Evolutionary conservation across 2,329 filamentous ascomycete genomes (phyloP), one percentile per base, ranked within the genome.

Genomic region (Aspergillus vadensis): DNA sequence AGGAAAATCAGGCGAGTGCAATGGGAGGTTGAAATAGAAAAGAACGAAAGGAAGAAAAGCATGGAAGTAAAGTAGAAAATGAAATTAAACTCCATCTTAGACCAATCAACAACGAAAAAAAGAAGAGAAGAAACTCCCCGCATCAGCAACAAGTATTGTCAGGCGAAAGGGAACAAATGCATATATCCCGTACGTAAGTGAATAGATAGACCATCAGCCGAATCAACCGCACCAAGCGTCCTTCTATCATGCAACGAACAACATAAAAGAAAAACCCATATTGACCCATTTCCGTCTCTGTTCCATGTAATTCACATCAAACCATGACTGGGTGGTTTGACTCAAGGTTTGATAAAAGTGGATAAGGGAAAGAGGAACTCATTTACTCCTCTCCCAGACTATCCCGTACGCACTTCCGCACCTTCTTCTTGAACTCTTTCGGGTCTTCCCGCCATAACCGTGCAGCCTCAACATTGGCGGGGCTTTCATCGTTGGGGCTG

Each of bases 391-490:
- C 89, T 27, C 92, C 92, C 69, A 93, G 77, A 73, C 91, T 96
- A 76, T 91, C 90, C 68, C 91, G 81, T 1, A 96, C 92, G 71
- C 90, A 92, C 73, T 86, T 87, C 71, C 92, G 82, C 61, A 92
- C 93, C 63, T 85, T 82, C 77, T 85, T 89, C 77, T 91, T 86
- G 73, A 97, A 99, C 54, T 93, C 91, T 62, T 82, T 82, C 58
- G 82, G 80, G 71, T 97, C 91, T 71, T 95, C 91, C 55, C 95
- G 86, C 85, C 95, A 90, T 80, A 97, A 79, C 62, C 90, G 86
- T 10, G 94, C 95, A 3, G 95, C 95, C 80, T 98, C 94, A 27
- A 97, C 87, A 74, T 99, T 98, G 53, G 95, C 95, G 0, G 95
- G 92, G 69, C 90, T 94, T 82, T 98, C 95, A 72, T 96, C 92